Conservation (phyloP, 2,329 filamentous ascomycete genomes). For the Aspergillus ochraceoroseus region DNA sequence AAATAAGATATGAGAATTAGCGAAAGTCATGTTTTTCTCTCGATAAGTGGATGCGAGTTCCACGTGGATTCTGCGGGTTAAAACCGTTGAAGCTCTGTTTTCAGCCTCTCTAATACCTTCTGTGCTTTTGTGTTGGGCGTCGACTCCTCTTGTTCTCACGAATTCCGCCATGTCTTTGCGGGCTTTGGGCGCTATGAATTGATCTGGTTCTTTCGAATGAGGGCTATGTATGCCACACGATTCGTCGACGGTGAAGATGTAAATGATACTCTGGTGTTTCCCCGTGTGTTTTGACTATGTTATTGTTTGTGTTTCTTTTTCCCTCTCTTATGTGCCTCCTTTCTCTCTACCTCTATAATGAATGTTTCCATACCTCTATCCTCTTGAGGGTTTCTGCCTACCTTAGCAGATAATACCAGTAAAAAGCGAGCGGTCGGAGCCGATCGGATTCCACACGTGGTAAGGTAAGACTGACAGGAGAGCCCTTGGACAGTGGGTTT, state of each 20-base stretch:
- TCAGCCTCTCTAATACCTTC: slow-evolving; percentile 37
- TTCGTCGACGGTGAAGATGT: slow-evolving; percentile 37
- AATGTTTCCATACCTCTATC: slow-evolving; percentile 10
- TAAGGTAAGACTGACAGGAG: too few relatives aligned
- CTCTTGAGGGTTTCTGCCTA: neutral
- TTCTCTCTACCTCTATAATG: slow-evolving; percentile 24
- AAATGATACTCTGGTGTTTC: slow-evolving; percentile 43
- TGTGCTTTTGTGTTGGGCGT: slow-evolving; percentile 35
- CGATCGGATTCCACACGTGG: too few relatives aligned
- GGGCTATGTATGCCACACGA: slow-evolving; percentile 26
- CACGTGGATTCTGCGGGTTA: slow-evolving; percentile 34
- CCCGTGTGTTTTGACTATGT: slow-evolving; percentile 33
- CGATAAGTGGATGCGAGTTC: slow-evolving; percentile 28
- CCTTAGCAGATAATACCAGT: too few relatives aligned
- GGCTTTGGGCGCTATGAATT: slow-evolving; percentile 28
- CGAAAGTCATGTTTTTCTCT: slow-evolving; percentile 29
- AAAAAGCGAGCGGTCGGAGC: too few relatives aligned
- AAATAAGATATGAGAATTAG: slow-evolving; percentile 33
- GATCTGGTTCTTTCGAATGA: slow-evolving; percentile 24
- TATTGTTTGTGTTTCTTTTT: slow-evolving; percentile 20
- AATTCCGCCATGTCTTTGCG: slow-evolving; percentile 28
- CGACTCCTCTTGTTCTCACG: slow-evolving; percentile 31
- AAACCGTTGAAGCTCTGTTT: slow-evolving; percentile 32
- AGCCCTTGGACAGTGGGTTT: too few relatives aligned
- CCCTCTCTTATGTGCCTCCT: slow-evolving; percentile 15